phyloP scores from a whole-genome alignment of 2,329 filamentous ascomycete species.

The Trichophyton rubrum region DNA sequence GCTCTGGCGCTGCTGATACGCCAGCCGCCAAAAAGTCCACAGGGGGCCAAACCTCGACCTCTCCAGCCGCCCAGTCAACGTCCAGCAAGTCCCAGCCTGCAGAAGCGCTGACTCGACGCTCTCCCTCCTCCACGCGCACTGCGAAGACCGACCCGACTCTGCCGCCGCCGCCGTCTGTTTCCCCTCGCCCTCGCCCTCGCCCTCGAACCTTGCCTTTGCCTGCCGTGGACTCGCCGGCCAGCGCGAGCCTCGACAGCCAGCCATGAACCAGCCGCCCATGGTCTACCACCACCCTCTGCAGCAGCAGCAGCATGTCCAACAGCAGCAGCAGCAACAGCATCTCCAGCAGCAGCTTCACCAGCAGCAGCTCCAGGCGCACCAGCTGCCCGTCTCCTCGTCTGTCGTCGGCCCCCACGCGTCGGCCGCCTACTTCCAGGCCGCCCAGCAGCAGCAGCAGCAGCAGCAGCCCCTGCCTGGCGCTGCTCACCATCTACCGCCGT shows the following conservation, averaged over 20 bases:
- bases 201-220: neutral
- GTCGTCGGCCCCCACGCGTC: slow-evolving; percentile 8
- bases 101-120: no score
- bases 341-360: slow-evolving; percentile 11
- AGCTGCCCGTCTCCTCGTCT: slow-evolving; percentile 8
- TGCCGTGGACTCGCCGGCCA: neutral
- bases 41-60: neutral
- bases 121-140: no score
- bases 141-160: no score
- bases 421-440: slow-evolving; percentile 2
- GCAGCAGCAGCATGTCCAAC: neutral
- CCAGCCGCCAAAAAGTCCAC: neutral
- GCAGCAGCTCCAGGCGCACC: slow-evolving; percentile 12
- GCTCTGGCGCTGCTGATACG: slow-evolving; percentile 2
- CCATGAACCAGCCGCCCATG: slow-evolving; percentile 12
- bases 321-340: neutral
- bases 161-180: no score
- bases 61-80: no score
- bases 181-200: no score
- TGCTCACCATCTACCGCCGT: slow-evolving; percentile 9
- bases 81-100: no score
- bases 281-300: slow-evolving; percentile 14
- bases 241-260: neutral
- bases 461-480: neutral
- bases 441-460: slow-evolving; percentile 3